These are phyloP conservation scores for Inga laurina DNA, from an alignment of 306 rosid genomes.

Conservation along the genomic window DNA sequence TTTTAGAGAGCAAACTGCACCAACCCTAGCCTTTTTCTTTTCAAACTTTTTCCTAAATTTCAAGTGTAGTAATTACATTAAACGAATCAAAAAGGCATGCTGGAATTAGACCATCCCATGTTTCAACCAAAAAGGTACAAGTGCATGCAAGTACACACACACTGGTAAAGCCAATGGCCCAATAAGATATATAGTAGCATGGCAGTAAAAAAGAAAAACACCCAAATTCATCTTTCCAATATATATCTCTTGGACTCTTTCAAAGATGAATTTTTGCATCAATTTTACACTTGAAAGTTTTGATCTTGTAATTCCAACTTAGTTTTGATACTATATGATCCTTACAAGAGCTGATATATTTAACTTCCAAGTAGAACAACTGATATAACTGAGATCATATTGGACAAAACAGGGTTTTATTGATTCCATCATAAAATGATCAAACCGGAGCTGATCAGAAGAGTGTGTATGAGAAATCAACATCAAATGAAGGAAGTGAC, in stretches of 20 bases:
- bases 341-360: not conserved
- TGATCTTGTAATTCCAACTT: not conserved
- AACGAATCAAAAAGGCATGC: conserved; percentile 26
- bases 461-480: conserved; percentile 63
- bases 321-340: not conserved
- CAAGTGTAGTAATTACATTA: conserved; percentile 42
- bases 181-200: not conserved
- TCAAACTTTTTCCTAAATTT: not conserved
- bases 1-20: conserved; percentile 24
- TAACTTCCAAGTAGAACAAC: not conserved
- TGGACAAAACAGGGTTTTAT: not conserved
- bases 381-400: not conserved
- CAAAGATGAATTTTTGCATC: not conserved
- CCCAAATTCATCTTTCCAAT: not conserved
- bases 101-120: conserved; percentile 33
- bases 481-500: conserved; percentile 56
- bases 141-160: conserved; percentile 39
- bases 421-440: not conserved
- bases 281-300: not conserved
- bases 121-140: conserved; percentile 29
- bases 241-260: not conserved
- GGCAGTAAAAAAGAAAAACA: not conserved
- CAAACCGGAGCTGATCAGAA: conserved; percentile 39
- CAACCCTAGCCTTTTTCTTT: not conserved
- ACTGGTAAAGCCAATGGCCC: not conserved